Percentiles rank a stretch among this genome's conserved stretches.
Conservation (phyloP, 352 stramenopile species). For the Paralagenidium karlingii region DNA sequence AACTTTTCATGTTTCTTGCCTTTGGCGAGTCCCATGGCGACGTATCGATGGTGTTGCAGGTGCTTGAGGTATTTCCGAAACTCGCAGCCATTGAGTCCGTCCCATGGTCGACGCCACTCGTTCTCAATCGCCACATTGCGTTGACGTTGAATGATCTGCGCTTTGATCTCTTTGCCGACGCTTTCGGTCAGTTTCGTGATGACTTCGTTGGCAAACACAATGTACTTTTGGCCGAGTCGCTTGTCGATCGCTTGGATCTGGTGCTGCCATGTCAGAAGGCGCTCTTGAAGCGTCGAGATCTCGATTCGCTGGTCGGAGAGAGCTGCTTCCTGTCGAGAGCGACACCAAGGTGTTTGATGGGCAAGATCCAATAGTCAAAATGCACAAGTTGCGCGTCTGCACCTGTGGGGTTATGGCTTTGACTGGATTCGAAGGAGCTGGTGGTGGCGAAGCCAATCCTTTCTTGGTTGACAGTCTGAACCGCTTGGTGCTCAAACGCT, state of each 20-base stretch:
- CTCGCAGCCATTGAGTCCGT: slow-evolving; percentile 37
- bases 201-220: slow-evolving; percentile 43
- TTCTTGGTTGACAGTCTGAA: slow-evolving; percentile 11
- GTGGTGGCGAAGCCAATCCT: slow-evolving; percentile 2
- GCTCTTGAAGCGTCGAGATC: slow-evolving; percentile 18
- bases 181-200: slow-evolving; percentile 35
- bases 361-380: too few species aligned
- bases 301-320: slow-evolving; percentile 23
- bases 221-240: slow-evolving; percentile 33
- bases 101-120: slow-evolving; percentile 48
- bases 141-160: slow-evolving; percentile 46
- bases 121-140: slow-evolving; percentile 42
- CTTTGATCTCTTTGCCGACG: slow-evolving; percentile 28
- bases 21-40: too few species aligned
- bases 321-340: too few species aligned
- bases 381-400: slow-evolving; percentile 15
- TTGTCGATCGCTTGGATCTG: slow-evolving; percentile 28
- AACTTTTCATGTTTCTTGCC: too few species aligned
- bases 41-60: too few species aligned
- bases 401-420: slow-evolving; percentile 11
- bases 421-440: not conserved
- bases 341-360: too few species aligned
- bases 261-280: slow-evolving; percentile 18
- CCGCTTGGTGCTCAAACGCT: slow-evolving; percentile 6
- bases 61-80: slow-evolving; percentile 46